phyloP scores from a whole-genome alignment of 768 basidiomycete species.

The Mrakia frigida region DNA sequence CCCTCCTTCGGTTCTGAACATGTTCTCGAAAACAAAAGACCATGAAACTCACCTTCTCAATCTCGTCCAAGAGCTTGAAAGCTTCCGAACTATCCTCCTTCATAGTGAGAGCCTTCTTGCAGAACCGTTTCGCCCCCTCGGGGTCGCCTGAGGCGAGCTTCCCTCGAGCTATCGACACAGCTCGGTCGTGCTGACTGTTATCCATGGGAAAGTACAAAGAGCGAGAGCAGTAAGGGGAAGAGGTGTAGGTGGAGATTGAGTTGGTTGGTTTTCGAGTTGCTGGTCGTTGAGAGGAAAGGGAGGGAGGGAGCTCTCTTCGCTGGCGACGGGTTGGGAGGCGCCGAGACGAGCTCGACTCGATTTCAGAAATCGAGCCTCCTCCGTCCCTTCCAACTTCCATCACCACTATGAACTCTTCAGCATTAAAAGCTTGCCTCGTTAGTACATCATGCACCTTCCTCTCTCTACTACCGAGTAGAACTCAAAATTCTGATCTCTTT shows the following conservation, averaged over 20 bases:
- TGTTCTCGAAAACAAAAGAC: not conserved
- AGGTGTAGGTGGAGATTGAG: not conserved
- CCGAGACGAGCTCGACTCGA: not conserved
- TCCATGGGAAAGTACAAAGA: not conserved
- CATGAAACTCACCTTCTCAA: conserved; percentile 12
- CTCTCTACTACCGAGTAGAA: not conserved
- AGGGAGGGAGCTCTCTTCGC: not conserved
- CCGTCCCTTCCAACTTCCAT: not conserved
- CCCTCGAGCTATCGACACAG: conserved; percentile 19
- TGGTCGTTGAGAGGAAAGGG: no score
- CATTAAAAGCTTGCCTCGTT: not conserved
- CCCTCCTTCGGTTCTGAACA: not conserved
- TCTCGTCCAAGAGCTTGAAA: conserved; percentile 15
- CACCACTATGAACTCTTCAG: not conserved
- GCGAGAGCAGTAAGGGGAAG: not conserved
- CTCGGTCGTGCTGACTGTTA: conserved; percentile 20
- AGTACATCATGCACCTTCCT: not conserved
- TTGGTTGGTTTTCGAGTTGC: not conserved
- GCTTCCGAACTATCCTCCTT: conserved; percentile 17
- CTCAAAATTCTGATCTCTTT: not conserved
- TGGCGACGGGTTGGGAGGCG: no score
- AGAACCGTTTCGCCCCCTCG: conserved; percentile 28
- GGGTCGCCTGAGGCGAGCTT: conserved; percentile 24
- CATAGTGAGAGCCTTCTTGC: conserved; percentile 29
- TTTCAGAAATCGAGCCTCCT: not conserved